Base-by-base conservation (phyloP, 495 filamentous ascomycete species). In the Penicillium robsamsonii region DNA sequence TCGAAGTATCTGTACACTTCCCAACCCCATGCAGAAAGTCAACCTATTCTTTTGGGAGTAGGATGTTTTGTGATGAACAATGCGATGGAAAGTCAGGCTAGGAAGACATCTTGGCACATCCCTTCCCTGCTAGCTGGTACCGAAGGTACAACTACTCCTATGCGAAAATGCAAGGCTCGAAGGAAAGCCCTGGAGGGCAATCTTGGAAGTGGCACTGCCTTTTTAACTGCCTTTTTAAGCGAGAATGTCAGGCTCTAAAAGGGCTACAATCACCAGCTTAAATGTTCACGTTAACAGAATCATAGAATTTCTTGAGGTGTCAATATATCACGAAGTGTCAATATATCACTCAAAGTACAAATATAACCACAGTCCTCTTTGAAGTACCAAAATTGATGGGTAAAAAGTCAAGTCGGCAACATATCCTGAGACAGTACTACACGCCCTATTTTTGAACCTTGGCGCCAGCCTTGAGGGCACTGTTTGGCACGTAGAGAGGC, bases 401-500 rank as follows among this genome's bases (percentile, higher is more conserved):
- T 7, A 3, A 38, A 38, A 38, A 1, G 6, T 2, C 35, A 38
- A 17, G 7, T n/a, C 35, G 17, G 15, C 7, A n/a, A n/a, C 15
- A 38, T 8, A 1, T 15, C 30, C 30, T 33, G 30, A 33, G 10
- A 2, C 15, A 38, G 35, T 38, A 2, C 0, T n/a, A 3, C 35
- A 1, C 5, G 2, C 10, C 15, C n/a, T 38, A 38, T 17, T 17
- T 38, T 5, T 38, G 35, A 9, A 38, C 35, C 35, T 38, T 38
- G 35, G 35, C 15, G 7, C 17, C 8, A 38, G n/a, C 15, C 15
- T 38, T 17, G 35, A 38, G n/a, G 35, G 35, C 35, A 38, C 35
- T 38, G 35, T 38, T 38, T n/a, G 35, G 35, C n/a, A 38, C 35
- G n/a, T 38, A 71, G 2, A 71, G 17, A 5, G 69, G 66, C 69